Evolutionary conservation across 2,329 filamentous ascomycete species (phyloP), one percentile per base, ranked within the genome.

Genomic region (Atkinsonella hypoxylon): DNA sequence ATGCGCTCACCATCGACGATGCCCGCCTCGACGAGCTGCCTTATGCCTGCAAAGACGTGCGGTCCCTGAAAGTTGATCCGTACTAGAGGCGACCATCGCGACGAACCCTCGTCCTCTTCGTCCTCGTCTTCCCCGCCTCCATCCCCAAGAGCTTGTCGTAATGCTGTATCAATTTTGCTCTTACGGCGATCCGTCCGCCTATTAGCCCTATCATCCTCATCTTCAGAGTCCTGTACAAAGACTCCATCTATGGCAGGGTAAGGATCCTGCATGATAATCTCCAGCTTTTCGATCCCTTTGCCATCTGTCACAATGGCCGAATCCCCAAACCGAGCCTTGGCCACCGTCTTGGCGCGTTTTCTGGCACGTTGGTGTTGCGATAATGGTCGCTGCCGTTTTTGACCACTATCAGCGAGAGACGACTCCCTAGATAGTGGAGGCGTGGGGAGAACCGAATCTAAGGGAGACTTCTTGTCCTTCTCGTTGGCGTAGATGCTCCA

Each of bases 21-120:
- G 0, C 87, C 88, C 15, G 79, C 70, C 64, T 94, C 88, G 0
- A 91, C 85, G 32, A 95, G 73, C 60, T 85, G 81, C 45, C 87
- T 77, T 22, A 95, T 74, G 0, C 89, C 89, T 0, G 83, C 83
- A 67, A 94, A 91, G 2, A 95, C 82, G 62, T 95, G 87, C 0
- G 76, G 66, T 0, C 89, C 89, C 39, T 83, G 77, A 54, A 95
- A 86, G 0, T 79, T 82, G 10, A 95, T 66, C 18, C 77, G 75
- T 17, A 87, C 52, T 2, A 60, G 58, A 15, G 66, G 67, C 54
- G 40, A 59, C 68, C 68, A 70, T 43, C 47, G 53, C 3, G 58
- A 55, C 13, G 58, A 49, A 11, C 60, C 60, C 12, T 58, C 45
- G 9, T 59, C 60, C 10, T 60, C 62, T 9, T 64, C 63, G 7